Conservation (phyloP, 1,139 yeast genomes). For the Arxiozyma slooffiae region DNA sequence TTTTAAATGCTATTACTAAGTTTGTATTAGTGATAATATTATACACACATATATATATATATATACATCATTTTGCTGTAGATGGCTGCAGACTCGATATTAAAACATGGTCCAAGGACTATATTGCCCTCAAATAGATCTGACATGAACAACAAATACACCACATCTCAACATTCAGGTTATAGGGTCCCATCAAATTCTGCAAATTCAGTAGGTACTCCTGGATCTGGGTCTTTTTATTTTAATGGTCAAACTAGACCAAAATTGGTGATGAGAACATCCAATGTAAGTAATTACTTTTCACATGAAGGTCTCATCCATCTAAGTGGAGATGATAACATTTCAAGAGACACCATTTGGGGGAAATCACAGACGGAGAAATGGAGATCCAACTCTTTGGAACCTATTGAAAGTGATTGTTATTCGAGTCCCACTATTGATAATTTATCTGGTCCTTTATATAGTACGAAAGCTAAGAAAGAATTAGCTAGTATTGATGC, state of each 20-base stretch:
- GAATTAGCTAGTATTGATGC: conserved; percentile 29
- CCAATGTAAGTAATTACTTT: conserved; percentile 10
- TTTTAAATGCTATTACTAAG: too few species aligned
- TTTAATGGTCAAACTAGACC: conserved; percentile 7
- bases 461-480: conserved; percentile 13
- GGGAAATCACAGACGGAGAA: background rate
- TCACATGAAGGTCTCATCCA: conserved; percentile 8
- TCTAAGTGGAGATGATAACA: conserved; percentile 3
- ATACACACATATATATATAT: too few species aligned
- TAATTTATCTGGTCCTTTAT: conserved; percentile 15
- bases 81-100: background rate
- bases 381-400: background rate
- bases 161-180: background rate
- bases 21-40: too few species aligned
- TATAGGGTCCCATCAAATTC: background rate
- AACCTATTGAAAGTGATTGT: background rate
- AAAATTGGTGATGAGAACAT: conserved; percentile 11
- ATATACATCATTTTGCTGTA: background rate
- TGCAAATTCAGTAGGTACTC: background rate
- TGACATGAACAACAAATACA: background rate
- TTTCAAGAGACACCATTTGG: background rate
- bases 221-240: conserved; percentile 4
- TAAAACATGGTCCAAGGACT: background rate
- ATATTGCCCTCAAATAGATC: background rate
- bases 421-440: background rate